These are phyloP conservation scores for Azolla pinnata DNA, from an alignment of 75 land plant genomes.

Conservation along the genomic window DNA sequence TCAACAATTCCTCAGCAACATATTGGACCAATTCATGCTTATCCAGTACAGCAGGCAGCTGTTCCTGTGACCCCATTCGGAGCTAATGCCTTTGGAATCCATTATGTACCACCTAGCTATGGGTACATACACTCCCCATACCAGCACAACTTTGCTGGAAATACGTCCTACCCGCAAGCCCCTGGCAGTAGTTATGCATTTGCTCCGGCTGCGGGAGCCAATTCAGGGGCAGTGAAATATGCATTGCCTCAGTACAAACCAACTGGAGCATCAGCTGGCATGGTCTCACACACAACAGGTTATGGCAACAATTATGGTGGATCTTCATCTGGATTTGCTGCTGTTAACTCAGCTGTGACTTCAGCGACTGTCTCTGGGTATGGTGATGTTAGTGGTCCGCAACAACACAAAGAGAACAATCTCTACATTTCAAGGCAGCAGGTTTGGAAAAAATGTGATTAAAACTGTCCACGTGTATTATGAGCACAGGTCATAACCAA, in stretches of 20 bases:
- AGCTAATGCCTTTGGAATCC: constrained; percentile 24
- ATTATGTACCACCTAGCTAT: constrained; percentile 25
- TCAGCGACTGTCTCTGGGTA: constrained; percentile 39
- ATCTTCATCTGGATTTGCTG: constrained; percentile 47
- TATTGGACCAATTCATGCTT: constrained; percentile 22
- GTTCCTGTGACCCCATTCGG: constrained; percentile 14
- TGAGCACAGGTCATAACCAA: no score
- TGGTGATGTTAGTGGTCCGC: constrained; percentile 54
- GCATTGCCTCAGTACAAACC: constrained; percentile 33
- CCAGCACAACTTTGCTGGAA: constrained; percentile 16
- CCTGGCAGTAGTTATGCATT: constrained; percentile 16
- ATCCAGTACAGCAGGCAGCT: constrained; percentile 24
- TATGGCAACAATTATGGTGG: constrained; percentile 55
- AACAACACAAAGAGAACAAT: constrained; percentile 69
- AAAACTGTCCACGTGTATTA: no score
- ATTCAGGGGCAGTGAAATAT: constrained; percentile 21
- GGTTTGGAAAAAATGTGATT: no score
- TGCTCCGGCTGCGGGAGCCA: constrained; percentile 15
- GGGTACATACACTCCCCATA: constrained; percentile 25
- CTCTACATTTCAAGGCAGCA: constrained; percentile 69
- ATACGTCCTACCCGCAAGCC: constrained; percentile 12
- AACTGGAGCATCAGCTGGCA: constrained; percentile 16
- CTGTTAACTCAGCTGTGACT: constrained; percentile 41
- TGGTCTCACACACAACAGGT: constrained; percentile 33
- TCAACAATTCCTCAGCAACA: constrained; percentile 20